Evolutionary conservation across 2,329 filamentous ascomycete species (phyloP), one percentile per base, ranked within the genome.

Genomic region (Cercospora nicotianae): DNA sequence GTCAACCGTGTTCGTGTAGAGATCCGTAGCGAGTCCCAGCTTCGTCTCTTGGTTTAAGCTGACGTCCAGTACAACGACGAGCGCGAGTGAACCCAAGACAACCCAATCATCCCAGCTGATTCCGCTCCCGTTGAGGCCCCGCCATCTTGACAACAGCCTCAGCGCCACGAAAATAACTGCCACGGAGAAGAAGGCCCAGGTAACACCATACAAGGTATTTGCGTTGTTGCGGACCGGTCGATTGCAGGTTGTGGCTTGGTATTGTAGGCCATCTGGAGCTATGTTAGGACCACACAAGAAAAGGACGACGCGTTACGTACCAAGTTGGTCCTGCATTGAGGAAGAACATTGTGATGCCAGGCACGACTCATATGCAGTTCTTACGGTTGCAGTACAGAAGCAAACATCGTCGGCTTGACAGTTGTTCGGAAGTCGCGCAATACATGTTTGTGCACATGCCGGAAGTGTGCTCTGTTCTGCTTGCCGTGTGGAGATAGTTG

Each of bases 101-200:
- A 72, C 64, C 63, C 67, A 67, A 33, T 72, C 70, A 57, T 72
- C 70, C 69, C 67, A 72, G 28, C 65, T 64, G 59, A 63, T 67
- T 30, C 70, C 70, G 33, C 65, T 72, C 9, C 70, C 70, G 31
- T 68, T 64, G 16, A 72, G 55, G 5, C 55, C 45, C 20, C 61
- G 65, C 59, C 64, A 66, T 60, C 70, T 64, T 16, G 70, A 69
- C 7, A 72, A 33, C 7, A 70, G 57, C 28, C 70, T 57, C 18
- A 69, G 67, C 3, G 62, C 55, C 10, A 70, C 61, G 58, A 72
- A 72, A 4, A 71, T 60, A 7, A 67, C 60, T 6, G 64, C 67
- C 16, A 71, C 33, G 3, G 45, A 64, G 26, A 72, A 66, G 20
- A 69, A 66, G 10, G 69, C 63, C 69, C 69, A 72, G 48, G 66